Base-by-base conservation (phyloP, 2,329 filamentous ascomycete species). In the Colletotrichum sp. region DNA sequence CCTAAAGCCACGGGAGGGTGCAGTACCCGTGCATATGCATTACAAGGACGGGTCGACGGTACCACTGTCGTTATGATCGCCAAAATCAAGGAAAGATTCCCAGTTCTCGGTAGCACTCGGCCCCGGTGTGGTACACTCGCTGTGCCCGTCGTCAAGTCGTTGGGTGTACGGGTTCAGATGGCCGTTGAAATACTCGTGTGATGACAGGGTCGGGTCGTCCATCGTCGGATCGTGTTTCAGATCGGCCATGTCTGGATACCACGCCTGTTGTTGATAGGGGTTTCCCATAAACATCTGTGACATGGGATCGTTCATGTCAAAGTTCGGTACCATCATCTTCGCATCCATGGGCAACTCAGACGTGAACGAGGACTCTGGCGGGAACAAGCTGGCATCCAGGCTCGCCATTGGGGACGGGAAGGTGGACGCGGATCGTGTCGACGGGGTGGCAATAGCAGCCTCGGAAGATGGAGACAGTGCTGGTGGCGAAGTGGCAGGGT, bases 341-440 rank as follows among this genome's bases (percentile, higher is more conserved):
- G 85, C 83, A 65, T 88, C 87, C 2, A 83, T 77, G 0, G 87
- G 83, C 8, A 89, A 78, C 74, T 87, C 84, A 0, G 85, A 79
- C 1, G 87, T 88, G 67, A 88, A 89, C 1, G 80, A 80, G 1
- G 86, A 87, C 1, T 77, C 76, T 4, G 78, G 77, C 1, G 81
- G 71, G 48, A 79, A 81, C 66, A 81, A 78, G 1, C 72, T 75
- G 3, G 80, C 58, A 28, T 83, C 77, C 70, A 61, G 78, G 72
- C 24, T 79, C 76, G 56, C 70, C 66, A 52, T 76, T n/a, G 52
- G 73, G 73, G 76, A 77, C 66, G 81, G 3, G 79, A 78, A 58
- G 80, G 79, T n/a, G 81, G 78, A 73, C 64, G 80, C 58, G 76
- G 77, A 64, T 34, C 75, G 75, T 72, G 76, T 77, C 67, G 70